phyloP scores from a whole-genome alignment of 2,329 filamentous ascomycete species.

The Aspergillaceae sp. region DNA sequence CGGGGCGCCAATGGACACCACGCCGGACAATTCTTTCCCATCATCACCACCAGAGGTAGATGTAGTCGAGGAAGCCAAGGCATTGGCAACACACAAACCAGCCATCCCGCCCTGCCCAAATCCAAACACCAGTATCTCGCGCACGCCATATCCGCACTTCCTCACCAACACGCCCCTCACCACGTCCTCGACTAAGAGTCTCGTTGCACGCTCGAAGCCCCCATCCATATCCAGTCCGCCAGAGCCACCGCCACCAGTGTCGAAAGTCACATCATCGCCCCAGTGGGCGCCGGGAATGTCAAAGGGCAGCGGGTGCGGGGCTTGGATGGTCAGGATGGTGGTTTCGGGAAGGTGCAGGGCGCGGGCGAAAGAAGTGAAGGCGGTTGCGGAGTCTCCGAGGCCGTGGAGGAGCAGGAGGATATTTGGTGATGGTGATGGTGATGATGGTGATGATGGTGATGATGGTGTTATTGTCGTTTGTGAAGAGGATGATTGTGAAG shows the following conservation, averaged over 20 bases:
- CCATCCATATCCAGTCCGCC: slow-evolving; percentile 50
- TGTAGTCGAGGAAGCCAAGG: slow-evolving; percentile 21
- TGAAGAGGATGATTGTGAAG: no score
- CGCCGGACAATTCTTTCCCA: slow-evolving; percentile 21
- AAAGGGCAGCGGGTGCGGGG: slow-evolving; percentile 59
- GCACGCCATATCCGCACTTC: slow-evolving; percentile 51
- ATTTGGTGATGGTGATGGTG: slow-evolving; percentile 49
- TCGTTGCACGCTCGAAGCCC: slow-evolving; percentile 47
- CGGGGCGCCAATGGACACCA: slow-evolving; percentile 37
- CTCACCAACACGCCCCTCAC: slow-evolving; percentile 45
- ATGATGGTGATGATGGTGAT: background rate
- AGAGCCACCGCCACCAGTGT: slow-evolving; percentile 38
- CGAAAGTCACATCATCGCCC: slow-evolving; percentile 57
- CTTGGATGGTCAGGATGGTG: slow-evolving; percentile 64
- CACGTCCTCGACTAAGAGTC: slow-evolving; percentile 43
- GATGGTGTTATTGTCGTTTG: no score
- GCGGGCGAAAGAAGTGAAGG: slow-evolving; percentile 61
- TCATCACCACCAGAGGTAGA: no score
- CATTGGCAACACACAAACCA: slow-evolving; percentile 49
- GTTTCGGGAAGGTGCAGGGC: slow-evolving; percentile 69
- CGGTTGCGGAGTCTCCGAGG: slow-evolving; percentile 63
- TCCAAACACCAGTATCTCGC: slow-evolving; percentile 57
- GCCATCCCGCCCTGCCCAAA: slow-evolving; percentile 60
- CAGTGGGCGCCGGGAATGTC: slow-evolving; percentile 60
- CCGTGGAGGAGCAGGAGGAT: slow-evolving; percentile 77